Evolutionary conservation across 2,329 filamentous ascomycete genomes (phyloP).

Genomic region (Rugonectria rugulosa): DNA sequence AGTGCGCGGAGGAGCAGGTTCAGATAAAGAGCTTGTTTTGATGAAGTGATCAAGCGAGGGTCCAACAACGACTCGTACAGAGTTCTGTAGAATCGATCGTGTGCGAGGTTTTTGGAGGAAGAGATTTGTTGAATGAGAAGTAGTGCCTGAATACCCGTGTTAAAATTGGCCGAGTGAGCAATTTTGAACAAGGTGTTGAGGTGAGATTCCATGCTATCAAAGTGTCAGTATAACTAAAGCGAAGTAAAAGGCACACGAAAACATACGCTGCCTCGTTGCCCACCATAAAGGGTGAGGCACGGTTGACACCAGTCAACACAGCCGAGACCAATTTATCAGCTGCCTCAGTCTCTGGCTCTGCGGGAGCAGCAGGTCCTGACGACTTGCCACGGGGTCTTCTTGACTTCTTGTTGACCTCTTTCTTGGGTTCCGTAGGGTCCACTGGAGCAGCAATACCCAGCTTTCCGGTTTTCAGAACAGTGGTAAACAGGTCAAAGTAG

Average conservation of each 20-base stretch:
- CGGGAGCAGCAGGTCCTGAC: conserved; percentile 33
- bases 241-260: not conserved
- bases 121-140: conserved; percentile 95
- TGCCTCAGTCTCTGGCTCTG: conserved; percentile 70
- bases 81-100: conserved; percentile 93
- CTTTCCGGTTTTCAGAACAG: conserved; percentile 72
- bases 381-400: conserved; percentile 38
- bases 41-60: conserved; percentile 85
- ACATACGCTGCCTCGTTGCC: conserved; percentile 75
- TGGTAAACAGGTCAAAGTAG: conserved; percentile 90
- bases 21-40: conserved; percentile 94
- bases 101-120: conserved; percentile 77
- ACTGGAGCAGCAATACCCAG: conserved; percentile 51
- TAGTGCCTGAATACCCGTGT: conserved; percentile 94
- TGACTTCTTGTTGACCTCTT: conserved; percentile 27
- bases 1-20: conserved; percentile 89
- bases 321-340: conserved; percentile 93
- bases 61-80: conserved; percentile 95
- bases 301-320: conserved; percentile 92
- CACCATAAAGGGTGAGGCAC: conserved; percentile 90
- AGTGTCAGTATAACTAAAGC: conserved; percentile 20
- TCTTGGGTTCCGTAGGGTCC: conserved; percentile 49
- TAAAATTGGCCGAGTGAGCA: conserved; percentile 98
- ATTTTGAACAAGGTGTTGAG: conserved; percentile 95
- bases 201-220: conserved; percentile 77